Base-by-base conservation (phyloP, 2,329 filamentous ascomycete species). In the Stachybotrys chartarum region DNA sequence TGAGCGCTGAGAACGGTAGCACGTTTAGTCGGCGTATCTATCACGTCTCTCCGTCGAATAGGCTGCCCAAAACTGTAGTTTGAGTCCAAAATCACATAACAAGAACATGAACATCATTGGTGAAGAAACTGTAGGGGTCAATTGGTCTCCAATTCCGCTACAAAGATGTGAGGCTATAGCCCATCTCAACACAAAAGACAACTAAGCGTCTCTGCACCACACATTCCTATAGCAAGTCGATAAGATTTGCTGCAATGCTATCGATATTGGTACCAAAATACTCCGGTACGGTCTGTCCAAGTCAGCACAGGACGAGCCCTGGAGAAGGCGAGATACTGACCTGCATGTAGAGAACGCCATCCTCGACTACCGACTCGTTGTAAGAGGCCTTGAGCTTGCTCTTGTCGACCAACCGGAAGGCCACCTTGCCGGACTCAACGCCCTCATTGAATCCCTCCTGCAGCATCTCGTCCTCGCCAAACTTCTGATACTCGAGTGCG, bases 311-410 rank as follows among this genome's bases (percentile, higher is more conserved):
- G 10, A 47, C 8, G 11, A 30, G 10, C 5, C 24, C 45, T 10
- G 35, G 8, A 42, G 8, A 42, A 3, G 2, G 35, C 35, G 35
- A 14, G 5, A 42, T 6, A 61, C 65, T 61, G 67, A 75, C 73
- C 72, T 80, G 77, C n/a, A 83, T 62, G 56, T 77, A 79, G 24
- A 82, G 64, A 32, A 74, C 65, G 1, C 78, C 79, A 45, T 76
- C 74, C 61, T 81, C 78, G 32, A 81, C 56, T 3, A 75, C 66
- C 17, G 66, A 63, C 70, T 82, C 78, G 58, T 74, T 71, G 56
- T 79, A 80, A 12, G 63, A 67, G 6, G 59, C 64, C 54, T 72
- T 69, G 8, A 62, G 57, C 59, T 66, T 60, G 46, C 78, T 68
- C 60, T 72, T 69, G 51, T 79, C 77, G 3, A 80, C 77, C 44